Conservation (phyloP, 2,329 filamentous ascomycete genomes). For the Penicillium decumbens region DNA sequence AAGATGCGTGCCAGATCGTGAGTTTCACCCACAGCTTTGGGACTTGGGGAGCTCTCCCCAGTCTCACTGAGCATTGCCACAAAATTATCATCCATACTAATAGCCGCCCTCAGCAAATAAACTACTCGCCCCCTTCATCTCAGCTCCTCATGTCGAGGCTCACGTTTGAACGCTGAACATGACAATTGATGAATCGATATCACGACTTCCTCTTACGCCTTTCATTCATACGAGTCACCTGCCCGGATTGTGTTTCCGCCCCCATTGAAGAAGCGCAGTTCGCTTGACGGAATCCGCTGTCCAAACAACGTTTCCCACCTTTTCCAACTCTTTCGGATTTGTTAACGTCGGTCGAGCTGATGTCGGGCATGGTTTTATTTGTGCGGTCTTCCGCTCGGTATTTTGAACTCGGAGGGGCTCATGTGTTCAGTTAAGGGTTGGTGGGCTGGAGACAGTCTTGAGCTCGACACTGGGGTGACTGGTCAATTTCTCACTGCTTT, state of each 20-base stretch:
- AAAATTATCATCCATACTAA: slow-evolving; percentile 29
- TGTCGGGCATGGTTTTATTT: slow-evolving; percentile 21
- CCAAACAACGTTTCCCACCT: slow-evolving; percentile 16
- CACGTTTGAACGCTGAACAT: slow-evolving; percentile 40
- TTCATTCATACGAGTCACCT: slow-evolving; percentile 23
- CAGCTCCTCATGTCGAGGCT: slow-evolving; percentile 40
- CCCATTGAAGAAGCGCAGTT: slow-evolving; percentile 17
- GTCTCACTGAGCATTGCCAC: not conserved
- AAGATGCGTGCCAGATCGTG: slow-evolving; percentile 98
- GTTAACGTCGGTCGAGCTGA: slow-evolving; percentile 30
- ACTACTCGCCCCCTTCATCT: slow-evolving; percentile 56
- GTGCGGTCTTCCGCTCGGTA: slow-evolving; percentile 7
- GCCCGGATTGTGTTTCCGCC: slow-evolving; percentile 17
- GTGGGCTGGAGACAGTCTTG: slow-evolving; percentile 20
- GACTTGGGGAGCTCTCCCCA: not conserved
- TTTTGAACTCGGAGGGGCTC: slow-evolving; percentile 25
- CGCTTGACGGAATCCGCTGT: slow-evolving; percentile 28
- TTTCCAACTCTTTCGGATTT: slow-evolving; percentile 29
- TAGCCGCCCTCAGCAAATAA: slow-evolving; percentile 57
- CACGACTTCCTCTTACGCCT: slow-evolving; percentile 27
- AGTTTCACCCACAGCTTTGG: slow-evolving; percentile 42
- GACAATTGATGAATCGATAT: slow-evolving; percentile 33
- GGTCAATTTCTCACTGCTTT: slow-evolving; percentile 34
- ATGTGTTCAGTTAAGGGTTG: slow-evolving; percentile 37
- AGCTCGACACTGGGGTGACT: slow-evolving; percentile 26